These are phyloP conservation scores for Entomortierella parvispora DNA, from an alignment of 192 early-diverging fungal genomes.

Conservation along the genomic window DNA sequence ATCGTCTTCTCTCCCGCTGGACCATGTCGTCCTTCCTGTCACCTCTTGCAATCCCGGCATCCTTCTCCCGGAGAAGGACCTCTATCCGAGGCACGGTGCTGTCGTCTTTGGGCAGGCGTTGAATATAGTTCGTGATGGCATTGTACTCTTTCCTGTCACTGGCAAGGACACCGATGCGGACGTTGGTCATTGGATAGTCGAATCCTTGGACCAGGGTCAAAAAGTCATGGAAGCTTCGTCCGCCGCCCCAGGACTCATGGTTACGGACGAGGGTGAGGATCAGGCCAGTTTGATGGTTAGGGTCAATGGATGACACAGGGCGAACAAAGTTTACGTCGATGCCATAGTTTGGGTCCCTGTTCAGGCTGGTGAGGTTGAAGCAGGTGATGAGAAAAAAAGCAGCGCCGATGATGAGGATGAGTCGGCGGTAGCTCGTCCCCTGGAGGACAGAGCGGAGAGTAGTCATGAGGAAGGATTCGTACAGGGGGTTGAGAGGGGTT, in stretches of 20 bases:
- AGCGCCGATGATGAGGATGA: too few species aligned
- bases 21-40: slow-evolving; percentile 28
- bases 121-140: background rate
- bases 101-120: background rate
- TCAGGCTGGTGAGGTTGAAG: too few species aligned
- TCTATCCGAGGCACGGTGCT: background rate
- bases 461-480: too few species aligned
- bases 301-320: too few species aligned
- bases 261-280: slow-evolving; percentile 10
- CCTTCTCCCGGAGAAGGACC: slow-evolving; percentile 10
- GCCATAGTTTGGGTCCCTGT: too few species aligned
- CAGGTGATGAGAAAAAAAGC: too few species aligned
- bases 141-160: background rate
- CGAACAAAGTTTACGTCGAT: too few species aligned
- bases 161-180: background rate
- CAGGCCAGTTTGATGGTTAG: slow-evolving; percentile 1
- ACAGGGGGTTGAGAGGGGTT: too few species aligned
- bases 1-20: slow-evolving; percentile 38
- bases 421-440: too few species aligned
- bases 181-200: background rate
- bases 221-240: background rate
- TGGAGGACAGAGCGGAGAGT: too few species aligned
- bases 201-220: background rate
- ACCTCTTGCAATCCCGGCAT: slow-evolving; percentile 1
- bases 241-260: slow-evolving; percentile 3